These are phyloP conservation scores for Punica granatum DNA, from an alignment of 345 rosid genomes.

Conservation along the genomic window DNA sequence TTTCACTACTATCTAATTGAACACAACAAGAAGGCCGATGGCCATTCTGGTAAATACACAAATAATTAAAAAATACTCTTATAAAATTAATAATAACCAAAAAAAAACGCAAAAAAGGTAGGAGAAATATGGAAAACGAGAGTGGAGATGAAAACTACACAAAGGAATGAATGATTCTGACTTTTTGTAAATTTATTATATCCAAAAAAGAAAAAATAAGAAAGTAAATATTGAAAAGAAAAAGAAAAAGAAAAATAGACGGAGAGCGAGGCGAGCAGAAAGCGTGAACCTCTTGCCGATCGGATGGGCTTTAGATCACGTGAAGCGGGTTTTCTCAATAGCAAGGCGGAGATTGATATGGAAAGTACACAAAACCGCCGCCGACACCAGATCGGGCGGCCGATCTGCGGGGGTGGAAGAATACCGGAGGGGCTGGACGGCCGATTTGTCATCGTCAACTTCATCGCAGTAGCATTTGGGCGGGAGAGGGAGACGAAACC, in stretches of 20 bases:
- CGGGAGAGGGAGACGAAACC: neutral
- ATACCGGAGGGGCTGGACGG: neutral
- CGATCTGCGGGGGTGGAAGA: neutral
- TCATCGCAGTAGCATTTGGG: neutral
- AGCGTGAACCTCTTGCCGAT: neutral
- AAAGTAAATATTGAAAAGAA: neutral
- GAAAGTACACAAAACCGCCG: neutral
- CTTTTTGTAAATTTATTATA: neutral
- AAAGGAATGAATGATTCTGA: neutral
- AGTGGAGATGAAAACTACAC: neutral
- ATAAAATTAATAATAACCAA: too few relatives aligned
- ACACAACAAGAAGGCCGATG: neutral
- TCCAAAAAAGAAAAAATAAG: neutral
- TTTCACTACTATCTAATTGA: neutral
- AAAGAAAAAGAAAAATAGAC: neutral
- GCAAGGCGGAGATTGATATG: neutral
- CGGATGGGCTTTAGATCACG: neutral
- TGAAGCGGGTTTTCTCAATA: neutral
- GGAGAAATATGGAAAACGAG: neutral
- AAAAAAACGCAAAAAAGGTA: neutral
- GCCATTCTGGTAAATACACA: too few relatives aligned
- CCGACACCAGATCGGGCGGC: neutral
- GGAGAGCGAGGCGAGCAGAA: neutral
- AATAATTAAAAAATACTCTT: too few relatives aligned
- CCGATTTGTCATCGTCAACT: neutral